Base-by-base conservation (phyloP, 2,329 filamentous ascomycete genomes). In the Cytospora schulzeri region DNA sequence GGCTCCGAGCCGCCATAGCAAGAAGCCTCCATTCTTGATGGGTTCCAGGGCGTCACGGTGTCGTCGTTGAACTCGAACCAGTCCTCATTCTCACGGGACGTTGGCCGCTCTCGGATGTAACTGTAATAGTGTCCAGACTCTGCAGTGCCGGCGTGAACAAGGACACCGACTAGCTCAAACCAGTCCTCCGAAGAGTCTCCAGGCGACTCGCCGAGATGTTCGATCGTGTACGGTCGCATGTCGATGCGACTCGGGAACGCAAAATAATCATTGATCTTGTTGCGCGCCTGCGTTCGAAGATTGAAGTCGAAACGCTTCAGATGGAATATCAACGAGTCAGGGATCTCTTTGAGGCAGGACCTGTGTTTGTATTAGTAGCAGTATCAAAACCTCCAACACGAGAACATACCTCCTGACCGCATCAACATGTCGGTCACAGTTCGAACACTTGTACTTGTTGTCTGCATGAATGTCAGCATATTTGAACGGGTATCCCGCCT, bases 51-150 rank as follows among this genome's bases (percentile, higher is more conserved):
- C 22, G 81, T 86, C 28, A 97, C 93, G 57, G 86, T 82, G n/a
- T 92, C 89, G 74, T 99, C 95, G 70, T 99, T 98, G 76, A 97
- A 97, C 73, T 97, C 92, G 12, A 96, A 83, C 95, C 95, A 99
- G 6, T 79, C 78, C 14, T 79, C 78, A 5, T 74, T 74, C 38
- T 78, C 74, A 17, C 75, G 75, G 24, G 82, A 77, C 19, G 78
- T 81, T 24, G 91, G 87, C 22, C 93, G 85, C 74, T 97, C 91
- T 60, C 92, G 90, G 68, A 96, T 92, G 74, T 93, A 98, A 0
- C 94, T 98, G 77, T 97, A 98, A 77, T 99, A 99, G 75, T 99
- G 95, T 0, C 95, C 95, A 31, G 92, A 94, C 73, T 97, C 92
- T 15, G 94, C 93, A 3, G 91, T 96, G 19, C 95, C 95, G 17